Base-by-base conservation (phyloP, 805 yeast genomes). In the Teunomyces stri region DNA sequence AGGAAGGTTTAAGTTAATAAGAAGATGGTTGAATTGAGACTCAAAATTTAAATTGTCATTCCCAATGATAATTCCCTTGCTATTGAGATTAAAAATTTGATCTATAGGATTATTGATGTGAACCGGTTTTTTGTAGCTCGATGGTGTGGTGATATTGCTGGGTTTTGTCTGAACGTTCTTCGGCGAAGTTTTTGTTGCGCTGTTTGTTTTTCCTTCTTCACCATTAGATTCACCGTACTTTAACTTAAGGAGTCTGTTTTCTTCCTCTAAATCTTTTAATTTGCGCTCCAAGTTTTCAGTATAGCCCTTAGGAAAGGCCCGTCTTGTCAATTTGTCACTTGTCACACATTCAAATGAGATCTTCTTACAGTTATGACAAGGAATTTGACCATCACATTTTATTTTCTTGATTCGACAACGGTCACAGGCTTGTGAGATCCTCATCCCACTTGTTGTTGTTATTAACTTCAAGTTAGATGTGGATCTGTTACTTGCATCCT, bases 351-450 rank as follows among this genome's bases (percentile, higher is more conserved):
- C 81, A 56, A 82, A 83, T 0, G 84, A 85, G 37, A 83, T 80
- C 51, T 78, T 78, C 30, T 69, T 66, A 59, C 94, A 87, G 57
- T 84, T 84, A 31, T 81, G 72, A 60, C 95, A 87, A 1, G 90
- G 90, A 2, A 79, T 74, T 49, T 75, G 72, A 1, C 91, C 92
- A 57, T 85, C 87, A 64, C 94, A 87, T 52, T 82, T 82, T 52
- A 85, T 84, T 65, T 86, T 87, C 55, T 87, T 84, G 52, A 84
- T 80, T 39, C 92, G 71, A 57, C 94, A 87, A 29, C 94, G 69
- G 62, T 87, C 94, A 66, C 95, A 87, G 2, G 94, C 94, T 62
- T 87, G 94, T 1, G 86, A 78, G 2, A 84, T 83, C 51, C 92
- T 51, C n/a, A 65, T 57, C 0, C 76, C 75, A 5, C 64, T 50